A percentile compares a stretch with the other conserved stretches of the same genome.
Conservation (phyloP, 805 yeast species). For the Spathaspora girioi region DNA sequence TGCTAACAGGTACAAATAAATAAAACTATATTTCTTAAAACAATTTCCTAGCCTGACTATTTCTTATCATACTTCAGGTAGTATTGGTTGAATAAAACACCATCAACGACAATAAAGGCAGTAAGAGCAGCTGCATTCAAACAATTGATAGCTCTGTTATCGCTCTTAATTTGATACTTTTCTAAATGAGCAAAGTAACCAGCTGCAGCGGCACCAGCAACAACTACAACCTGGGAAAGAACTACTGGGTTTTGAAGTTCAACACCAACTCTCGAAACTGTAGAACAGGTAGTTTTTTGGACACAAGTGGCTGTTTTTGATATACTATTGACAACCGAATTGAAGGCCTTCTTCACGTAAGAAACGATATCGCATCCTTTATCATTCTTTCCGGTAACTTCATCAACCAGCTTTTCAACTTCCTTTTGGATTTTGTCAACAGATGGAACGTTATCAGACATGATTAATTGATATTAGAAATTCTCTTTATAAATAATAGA, state of each 20-base stretch:
- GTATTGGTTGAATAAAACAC: slow-evolving; percentile 48
- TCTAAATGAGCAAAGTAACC: slow-evolving; percentile 49
- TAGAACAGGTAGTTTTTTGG: slow-evolving; percentile 9
- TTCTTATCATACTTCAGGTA: slow-evolving; percentile 52
- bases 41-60: background rate
- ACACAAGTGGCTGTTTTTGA: background rate
- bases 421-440: slow-evolving; percentile 16
- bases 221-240: slow-evolving; percentile 47
- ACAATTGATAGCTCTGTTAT: slow-evolving; percentile 44
- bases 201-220: slow-evolving; percentile 45
- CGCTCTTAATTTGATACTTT: slow-evolving; percentile 44
- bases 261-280: slow-evolving; percentile 14
- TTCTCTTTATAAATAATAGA: background rate
- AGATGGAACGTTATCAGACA: slow-evolving; percentile 3
- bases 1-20: background rate
- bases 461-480: background rate
- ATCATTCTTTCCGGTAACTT: slow-evolving; percentile 7
- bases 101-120: slow-evolving; percentile 54
- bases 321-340: background rate
- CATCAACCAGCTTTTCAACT: slow-evolving; percentile 9
- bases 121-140: slow-evolving; percentile 50
- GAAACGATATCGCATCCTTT: background rate
- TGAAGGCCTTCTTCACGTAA: background rate
- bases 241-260: slow-evolving; percentile 66
- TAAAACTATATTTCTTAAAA: background rate